Percentiles rank a stretch among this genome's conserved stretches.
Conservation (phyloP, 1,284 basidiomycete species). For the Chalciporus sp. region DNA sequence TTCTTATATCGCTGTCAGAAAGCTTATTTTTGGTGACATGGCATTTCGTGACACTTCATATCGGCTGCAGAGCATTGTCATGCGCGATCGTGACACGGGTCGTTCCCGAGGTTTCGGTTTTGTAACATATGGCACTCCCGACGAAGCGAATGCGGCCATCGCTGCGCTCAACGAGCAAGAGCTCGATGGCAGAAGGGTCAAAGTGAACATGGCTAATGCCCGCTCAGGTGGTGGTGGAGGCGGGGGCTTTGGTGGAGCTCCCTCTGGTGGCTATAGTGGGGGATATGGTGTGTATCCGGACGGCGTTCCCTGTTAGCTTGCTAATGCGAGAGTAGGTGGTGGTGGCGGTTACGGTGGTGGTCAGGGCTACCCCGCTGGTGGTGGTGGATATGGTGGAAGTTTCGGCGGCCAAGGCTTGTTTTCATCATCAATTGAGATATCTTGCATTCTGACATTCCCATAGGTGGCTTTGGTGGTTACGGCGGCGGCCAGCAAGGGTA, state of each 20-base stretch:
- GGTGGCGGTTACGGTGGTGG: slow-evolving; percentile 8
- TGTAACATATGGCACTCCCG: slow-evolving; percentile 69
- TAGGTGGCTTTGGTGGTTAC: slow-evolving; percentile 22
- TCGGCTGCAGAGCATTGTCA: slow-evolving; percentile 79
- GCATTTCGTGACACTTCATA: slow-evolving; percentile 7
- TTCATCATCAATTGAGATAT: background rate
- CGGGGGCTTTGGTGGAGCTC: slow-evolving; percentile 25
- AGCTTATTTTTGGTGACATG: slow-evolving; percentile 23
- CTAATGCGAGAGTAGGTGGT: slow-evolving; percentile 15
- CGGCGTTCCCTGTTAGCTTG: background rate
- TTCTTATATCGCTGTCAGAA: slow-evolving; percentile 38
- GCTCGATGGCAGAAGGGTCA: slow-evolving; percentile 91
- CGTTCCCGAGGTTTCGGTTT: slow-evolving; percentile 97
- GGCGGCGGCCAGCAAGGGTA: slow-evolving; percentile 23
- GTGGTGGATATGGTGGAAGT: slow-evolving; percentile 28
- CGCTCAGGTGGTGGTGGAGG: slow-evolving; percentile 55
- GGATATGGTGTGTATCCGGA: slow-evolving; percentile 22
- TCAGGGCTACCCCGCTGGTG: slow-evolving; percentile 23
- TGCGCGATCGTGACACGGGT: slow-evolving; percentile 97
- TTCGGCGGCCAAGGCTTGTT: slow-evolving; percentile 20
- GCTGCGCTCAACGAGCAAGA: slow-evolving; percentile 84
- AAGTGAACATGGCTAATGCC: slow-evolving; percentile 94
- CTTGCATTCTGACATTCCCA: background rate
- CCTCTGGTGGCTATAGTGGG: slow-evolving; percentile 29
- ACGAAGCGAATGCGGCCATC: slow-evolving; percentile 85